phyloP scores from a whole-genome alignment of 2,329 filamentous ascomycete genomes.

The Juglanconis oblonga region DNA sequence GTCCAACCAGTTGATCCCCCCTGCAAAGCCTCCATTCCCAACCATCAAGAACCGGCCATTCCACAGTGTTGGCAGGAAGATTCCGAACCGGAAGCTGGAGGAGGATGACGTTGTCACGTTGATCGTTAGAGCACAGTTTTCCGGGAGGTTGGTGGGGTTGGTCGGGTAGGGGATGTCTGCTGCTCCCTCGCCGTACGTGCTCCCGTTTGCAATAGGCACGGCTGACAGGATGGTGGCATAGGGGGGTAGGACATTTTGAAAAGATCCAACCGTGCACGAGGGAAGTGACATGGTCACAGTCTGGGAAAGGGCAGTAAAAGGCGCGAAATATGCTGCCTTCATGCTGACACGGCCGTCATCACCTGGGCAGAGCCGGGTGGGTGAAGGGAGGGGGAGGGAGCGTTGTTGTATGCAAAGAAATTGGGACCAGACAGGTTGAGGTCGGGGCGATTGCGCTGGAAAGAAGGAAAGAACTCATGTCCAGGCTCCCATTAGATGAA shows the following conservation, averaged over 20 bases:
- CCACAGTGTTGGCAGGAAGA: slow-evolving; percentile 37
- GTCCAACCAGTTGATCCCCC: slow-evolving; percentile 30
- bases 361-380: neutral
- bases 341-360: neutral
- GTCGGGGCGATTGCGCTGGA: neutral
- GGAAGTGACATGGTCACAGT: neutral
- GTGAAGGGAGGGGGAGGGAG: neutral
- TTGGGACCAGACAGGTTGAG: neutral
- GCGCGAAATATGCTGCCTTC: neutral
- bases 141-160: slow-evolving; percentile 35
- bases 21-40: slow-evolving; percentile 38
- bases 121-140: slow-evolving; percentile 36
- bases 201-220: slow-evolving; percentile 27
- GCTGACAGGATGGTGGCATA: slow-evolving; percentile 28
- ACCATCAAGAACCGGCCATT: slow-evolving; percentile 34
- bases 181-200: slow-evolving; percentile 34
- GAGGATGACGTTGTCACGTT: slow-evolving; percentile 29
- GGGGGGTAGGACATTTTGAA: slow-evolving; percentile 24
- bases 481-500: too few species aligned
- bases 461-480: too few species aligned
- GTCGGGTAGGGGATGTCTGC: slow-evolving; percentile 32
- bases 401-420: neutral
- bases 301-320: neutral
- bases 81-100: slow-evolving; percentile 34
- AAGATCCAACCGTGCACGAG: slow-evolving; percentile 16